Evolutionary conservation across 2,329 filamentous ascomycete species (phyloP).

Genomic region (Penicillium digitatum): DNA sequence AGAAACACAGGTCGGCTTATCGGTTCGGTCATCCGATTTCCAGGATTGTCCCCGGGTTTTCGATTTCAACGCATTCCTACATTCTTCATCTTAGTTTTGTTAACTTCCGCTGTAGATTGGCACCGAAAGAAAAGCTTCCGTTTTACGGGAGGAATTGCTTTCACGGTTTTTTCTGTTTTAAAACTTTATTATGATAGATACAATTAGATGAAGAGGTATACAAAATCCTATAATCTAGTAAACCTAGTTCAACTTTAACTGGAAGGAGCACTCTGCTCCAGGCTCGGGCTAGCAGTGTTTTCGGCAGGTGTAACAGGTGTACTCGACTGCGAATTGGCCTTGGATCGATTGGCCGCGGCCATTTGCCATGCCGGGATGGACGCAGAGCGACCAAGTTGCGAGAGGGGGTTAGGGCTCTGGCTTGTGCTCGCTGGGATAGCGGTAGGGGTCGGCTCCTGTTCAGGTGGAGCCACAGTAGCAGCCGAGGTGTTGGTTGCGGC

Average conservation of each 20-base stretch:
- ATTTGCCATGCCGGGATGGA: conserved; percentile 79
- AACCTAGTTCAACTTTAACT: conserved; percentile 22
- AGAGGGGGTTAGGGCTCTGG: conserved; percentile 47
- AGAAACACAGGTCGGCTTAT: conserved; percentile 2
- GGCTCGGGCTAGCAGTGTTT: conserved; percentile 18
- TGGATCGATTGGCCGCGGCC: conserved; percentile 58
- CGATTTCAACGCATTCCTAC: background rate
- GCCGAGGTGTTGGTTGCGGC: conserved; percentile 27
- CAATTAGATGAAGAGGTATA: conserved; percentile 25
- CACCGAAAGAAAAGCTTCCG: background rate
- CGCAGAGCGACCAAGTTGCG: conserved; percentile 51
- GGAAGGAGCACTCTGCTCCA: conserved; percentile 30
- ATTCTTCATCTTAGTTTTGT: background rate
- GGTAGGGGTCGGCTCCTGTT: conserved; percentile 26
- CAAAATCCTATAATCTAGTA: conserved; percentile 10
- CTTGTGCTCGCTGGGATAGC: conserved; percentile 27
- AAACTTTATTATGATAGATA: conserved; percentile 21
- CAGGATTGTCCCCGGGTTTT: background rate
- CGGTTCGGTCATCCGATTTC: background rate
- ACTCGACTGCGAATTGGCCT: conserved; percentile 31
- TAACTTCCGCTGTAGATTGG: background rate
- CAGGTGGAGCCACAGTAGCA: conserved; percentile 27
- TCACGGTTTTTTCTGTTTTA: too few species aligned
- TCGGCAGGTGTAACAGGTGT: conserved; percentile 20
- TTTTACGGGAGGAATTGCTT: too few species aligned